phyloP scores from a whole-genome alignment of 2,329 filamentous ascomycete genomes.

The Harringtonia aguacate region DNA sequence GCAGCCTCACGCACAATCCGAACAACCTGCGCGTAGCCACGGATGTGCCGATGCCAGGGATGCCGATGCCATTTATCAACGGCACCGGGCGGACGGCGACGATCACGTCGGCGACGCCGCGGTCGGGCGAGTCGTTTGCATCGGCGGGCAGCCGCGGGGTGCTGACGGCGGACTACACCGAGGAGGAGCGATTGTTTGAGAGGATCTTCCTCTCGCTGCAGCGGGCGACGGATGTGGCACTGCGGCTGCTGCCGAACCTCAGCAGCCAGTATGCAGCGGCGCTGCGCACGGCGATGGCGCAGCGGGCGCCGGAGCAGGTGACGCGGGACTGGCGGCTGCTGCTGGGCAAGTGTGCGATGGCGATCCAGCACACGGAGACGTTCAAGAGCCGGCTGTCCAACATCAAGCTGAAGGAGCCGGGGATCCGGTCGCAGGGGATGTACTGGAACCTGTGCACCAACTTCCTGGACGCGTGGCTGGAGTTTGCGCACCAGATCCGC shows the following conservation, averaged over 20 bases:
- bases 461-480: constrained; percentile 60
- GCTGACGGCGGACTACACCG: constrained; percentile 50
- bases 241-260: constrained; percentile 60
- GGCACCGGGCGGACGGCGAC: constrained; percentile 39
- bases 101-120: constrained; percentile 55
- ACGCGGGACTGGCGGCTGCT: constrained; percentile 59
- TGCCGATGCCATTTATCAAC: constrained; percentile 33
- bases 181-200: constrained; percentile 75
- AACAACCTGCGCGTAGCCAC: constrained; percentile 47
- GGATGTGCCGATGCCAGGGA: constrained; percentile 31
- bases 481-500: constrained; percentile 52
- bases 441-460: constrained; percentile 65
- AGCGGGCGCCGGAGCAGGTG: constrained; percentile 47
- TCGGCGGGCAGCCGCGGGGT: constrained; percentile 40
- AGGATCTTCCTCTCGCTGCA: constrained; percentile 69
- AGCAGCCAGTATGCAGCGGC: constrained; percentile 55
- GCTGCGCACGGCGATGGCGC: constrained; percentile 51
- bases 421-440: constrained; percentile 50
- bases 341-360: constrained; percentile 58
- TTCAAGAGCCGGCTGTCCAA: constrained; percentile 62
- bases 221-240: constrained; percentile 61
- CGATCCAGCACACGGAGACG: constrained; percentile 62
- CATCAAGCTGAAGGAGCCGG: constrained; percentile 79
- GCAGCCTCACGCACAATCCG: constrained; percentile 32
- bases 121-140: constrained; percentile 72